Conservation (phyloP, 1,284 basidiomycete genomes). For the Irpex rosettiformis region DNA sequence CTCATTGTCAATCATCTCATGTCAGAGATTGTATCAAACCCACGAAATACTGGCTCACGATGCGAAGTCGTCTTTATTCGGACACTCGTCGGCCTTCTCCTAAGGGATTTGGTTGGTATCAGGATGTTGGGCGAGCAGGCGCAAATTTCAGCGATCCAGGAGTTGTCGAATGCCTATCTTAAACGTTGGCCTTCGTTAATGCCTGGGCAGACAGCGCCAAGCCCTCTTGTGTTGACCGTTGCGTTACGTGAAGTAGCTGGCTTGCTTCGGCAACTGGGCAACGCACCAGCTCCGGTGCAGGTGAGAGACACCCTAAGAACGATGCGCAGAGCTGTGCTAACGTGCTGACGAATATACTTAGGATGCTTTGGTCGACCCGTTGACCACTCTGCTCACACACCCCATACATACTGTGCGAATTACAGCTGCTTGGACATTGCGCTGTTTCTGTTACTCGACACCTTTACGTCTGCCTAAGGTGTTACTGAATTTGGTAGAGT, state of each 20-base stretch:
- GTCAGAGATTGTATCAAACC: slow-evolving; percentile 66
- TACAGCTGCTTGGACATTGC: slow-evolving; percentile 83
- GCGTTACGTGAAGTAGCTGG: slow-evolving; percentile 84
- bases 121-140: slow-evolving; percentile 90
- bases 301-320: slow-evolving; percentile 31
- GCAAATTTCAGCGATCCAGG: slow-evolving; percentile 89
- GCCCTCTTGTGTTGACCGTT: slow-evolving; percentile 69
- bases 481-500: slow-evolving; percentile 71
- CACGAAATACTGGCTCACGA: slow-evolving; percentile 51
- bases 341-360: slow-evolving; percentile 28
- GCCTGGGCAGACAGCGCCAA: slow-evolving; percentile 78
- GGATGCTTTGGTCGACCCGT: slow-evolving; percentile 85
- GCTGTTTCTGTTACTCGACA: slow-evolving; percentile 87
- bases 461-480: slow-evolving; percentile 82
- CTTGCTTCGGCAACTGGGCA: slow-evolving; percentile 86
- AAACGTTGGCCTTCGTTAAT: slow-evolving; percentile 92
- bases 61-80: slow-evolving; percentile 78
- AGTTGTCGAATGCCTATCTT: slow-evolving; percentile 77
- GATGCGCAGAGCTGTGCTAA: too few species aligned
- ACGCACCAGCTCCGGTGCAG: slow-evolving; percentile 86
- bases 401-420: slow-evolving; percentile 86
- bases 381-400: slow-evolving; percentile 84
- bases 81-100: slow-evolving; percentile 71
- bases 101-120: slow-evolving; percentile 85
- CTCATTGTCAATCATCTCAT: slow-evolving; percentile 79